Base-by-base conservation (phyloP, 768 basidiomycete genomes). In the Panellus pusillus region DNA sequence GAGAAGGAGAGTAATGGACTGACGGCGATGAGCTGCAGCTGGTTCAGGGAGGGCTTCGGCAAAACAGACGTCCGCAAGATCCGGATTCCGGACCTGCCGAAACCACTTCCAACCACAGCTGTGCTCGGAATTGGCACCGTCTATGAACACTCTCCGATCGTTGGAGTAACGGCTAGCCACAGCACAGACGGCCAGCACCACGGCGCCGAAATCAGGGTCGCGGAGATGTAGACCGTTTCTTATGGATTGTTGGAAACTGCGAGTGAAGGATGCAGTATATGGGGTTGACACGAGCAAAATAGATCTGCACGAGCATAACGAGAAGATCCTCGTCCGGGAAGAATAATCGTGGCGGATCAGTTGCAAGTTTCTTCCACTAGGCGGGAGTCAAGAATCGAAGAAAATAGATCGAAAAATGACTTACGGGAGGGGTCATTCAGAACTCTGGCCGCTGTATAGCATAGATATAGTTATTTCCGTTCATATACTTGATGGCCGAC, bases 131-230 rank as follows among this genome's bases (percentile, higher is more conserved):
- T 68, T 61, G 38, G 71, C 77, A 18, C 63, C 69, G 7, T 68
- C 65, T 7, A 67, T 53, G 35, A 71, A 54, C 15, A 76, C 71
- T 43, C 73, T 56, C 0, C 68, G 68, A 50, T 79, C 86, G 50
- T 84, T 72, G 20, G 80, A 76, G 63, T 74, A 86, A n/a, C 87
- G 76, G 55, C 71, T 68, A 15, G 71, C 89, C 38, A 81, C 65
- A 0, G 91, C 87, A 64, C 87, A 89, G 0, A 89, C 78, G 4
- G 82, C 68, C 14, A 91, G 74, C 37, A 91, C 80, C 1, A 79
- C 75, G 28, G 74, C 68, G 0, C 75, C 80, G 64, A 91, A 90
- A 0, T 72, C 63, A 0, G 67, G 38, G 48, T 87, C 77, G 6
- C 67, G 69, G 11, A 78, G 60, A 64, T 89, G 82, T 9, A 79